Evolutionary conservation across 208 protist genomes (phyloP).

Genomic region (Leishmania aethiopica): DNA sequence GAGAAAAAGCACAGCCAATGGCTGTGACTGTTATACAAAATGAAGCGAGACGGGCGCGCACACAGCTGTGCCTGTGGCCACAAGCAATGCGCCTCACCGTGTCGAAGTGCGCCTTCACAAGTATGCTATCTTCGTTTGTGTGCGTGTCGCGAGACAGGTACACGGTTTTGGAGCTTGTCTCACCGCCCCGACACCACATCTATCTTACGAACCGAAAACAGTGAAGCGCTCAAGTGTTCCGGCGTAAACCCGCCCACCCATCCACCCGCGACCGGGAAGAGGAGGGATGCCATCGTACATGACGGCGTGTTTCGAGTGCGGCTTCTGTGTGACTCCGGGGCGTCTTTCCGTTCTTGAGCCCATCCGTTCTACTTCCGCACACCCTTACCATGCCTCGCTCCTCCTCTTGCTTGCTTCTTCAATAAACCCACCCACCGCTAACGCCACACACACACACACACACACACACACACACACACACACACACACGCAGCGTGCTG

Average conservation of each 20-base stretch:
- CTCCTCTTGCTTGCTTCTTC: neutral
- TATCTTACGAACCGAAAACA: neutral
- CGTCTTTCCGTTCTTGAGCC: neutral
- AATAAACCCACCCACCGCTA: neutral
- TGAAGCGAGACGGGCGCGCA: neutral
- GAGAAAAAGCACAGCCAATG: neutral
- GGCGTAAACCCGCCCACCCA: neutral
- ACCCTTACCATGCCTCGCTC: neutral
- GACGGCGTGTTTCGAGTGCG: neutral
- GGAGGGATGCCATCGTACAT: neutral
- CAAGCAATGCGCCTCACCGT: neutral
- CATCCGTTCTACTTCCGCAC: neutral
- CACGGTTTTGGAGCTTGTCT: neutral
- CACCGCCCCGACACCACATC: neutral
- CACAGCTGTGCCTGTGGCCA: neutral
- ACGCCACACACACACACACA: neutral
- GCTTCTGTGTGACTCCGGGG: neutral
- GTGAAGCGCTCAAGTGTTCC: neutral
- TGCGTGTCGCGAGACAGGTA: neutral
- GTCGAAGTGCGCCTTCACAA: neutral
- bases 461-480: neutral
- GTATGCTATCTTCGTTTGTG: conserved; percentile 2
- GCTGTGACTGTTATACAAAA: neutral
- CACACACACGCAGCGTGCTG: neutral
- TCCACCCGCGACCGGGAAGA: neutral